Conservation (phyloP, 225 moss, liverwort and hornwort species). For the Marchantia polymorpha region DNA sequence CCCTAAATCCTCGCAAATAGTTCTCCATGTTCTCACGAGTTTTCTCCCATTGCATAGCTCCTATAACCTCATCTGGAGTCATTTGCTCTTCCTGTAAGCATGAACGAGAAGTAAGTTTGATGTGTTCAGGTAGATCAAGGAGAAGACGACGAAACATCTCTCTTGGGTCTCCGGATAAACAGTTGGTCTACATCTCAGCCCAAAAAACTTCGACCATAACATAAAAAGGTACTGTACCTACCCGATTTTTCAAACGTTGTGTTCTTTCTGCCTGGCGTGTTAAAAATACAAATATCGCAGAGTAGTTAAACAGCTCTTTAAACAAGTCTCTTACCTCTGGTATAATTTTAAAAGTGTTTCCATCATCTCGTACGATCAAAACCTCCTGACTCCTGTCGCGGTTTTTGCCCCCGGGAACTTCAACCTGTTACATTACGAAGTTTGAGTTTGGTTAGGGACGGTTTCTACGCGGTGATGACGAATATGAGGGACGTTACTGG, state of each 20-base stretch:
- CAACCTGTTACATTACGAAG: constrained; percentile 63
- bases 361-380: constrained; percentile 83
- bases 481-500: too few relatives aligned
- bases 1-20: constrained; percentile 88
- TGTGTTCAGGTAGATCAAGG: too few relatives aligned
- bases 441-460: too few relatives aligned
- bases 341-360: constrained; percentile 73
- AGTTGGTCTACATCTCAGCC: too few relatives aligned
- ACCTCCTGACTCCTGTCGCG: constrained; percentile 75
- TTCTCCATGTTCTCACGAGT: constrained; percentile 81
- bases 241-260: too few relatives aligned
- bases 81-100: constrained; percentile 45
- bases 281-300: too few relatives aligned
- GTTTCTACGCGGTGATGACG: too few relatives aligned
- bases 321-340: constrained; percentile 46
- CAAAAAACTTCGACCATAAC: too few relatives aligned
- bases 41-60: constrained; percentile 68
- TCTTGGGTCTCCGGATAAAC: too few relatives aligned
- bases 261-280: too few relatives aligned
- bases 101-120: neutral
- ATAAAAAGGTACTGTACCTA: too few relatives aligned
- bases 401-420: constrained; percentile 79
- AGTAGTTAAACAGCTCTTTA: neutral
- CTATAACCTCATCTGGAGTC: constrained; percentile 70
- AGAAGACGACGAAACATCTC: too few relatives aligned